phyloP scores from a whole-genome alignment of 352 stramenopile species.

The Salisapilia sapeloensis region DNA sequence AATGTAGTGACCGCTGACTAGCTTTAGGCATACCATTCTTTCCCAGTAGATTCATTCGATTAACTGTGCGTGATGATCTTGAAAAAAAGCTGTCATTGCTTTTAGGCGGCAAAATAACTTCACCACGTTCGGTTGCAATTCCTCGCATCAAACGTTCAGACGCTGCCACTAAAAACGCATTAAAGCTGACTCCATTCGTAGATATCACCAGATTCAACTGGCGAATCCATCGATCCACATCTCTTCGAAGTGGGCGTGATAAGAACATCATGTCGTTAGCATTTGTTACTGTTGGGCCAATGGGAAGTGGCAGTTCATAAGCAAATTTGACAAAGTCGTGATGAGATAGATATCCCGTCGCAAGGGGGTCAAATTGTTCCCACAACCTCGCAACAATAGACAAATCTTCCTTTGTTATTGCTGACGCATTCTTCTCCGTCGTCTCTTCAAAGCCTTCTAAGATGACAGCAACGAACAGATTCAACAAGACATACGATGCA shows the following conservation, averaged over 20 bases:
- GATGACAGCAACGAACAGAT: conserved; percentile 69
- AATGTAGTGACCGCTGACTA: conserved; percentile 5
- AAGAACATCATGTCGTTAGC: no score
- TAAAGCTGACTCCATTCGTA: conserved; percentile 15
- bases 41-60: conserved; percentile 2
- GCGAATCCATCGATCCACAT: conserved; percentile 15
- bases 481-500: conserved; percentile 51
- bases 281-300: no score
- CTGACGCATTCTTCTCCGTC: conserved; percentile 15
- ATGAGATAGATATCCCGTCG: conserved; percentile 12
- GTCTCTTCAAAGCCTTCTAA: conserved; percentile 59
- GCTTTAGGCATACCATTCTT: conserved; percentile 5
- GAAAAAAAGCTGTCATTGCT: conserved; percentile 10
- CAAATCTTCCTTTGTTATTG: conserved; percentile 20
- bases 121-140: conserved; percentile 10
- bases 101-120: conserved; percentile 9
- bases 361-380: conserved; percentile 16
- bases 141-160: conserved; percentile 12
- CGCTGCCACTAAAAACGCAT: conserved; percentile 16
- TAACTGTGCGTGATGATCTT: conserved; percentile 9
- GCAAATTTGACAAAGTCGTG: conserved; percentile 22
- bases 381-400: conserved; percentile 8
- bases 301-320: conserved; percentile 13
- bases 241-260: conserved; percentile 11
- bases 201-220: conserved; percentile 11